Conservation (phyloP, 2,329 filamentous ascomycete species). For the Ophiosphaerella narmari region DNA sequence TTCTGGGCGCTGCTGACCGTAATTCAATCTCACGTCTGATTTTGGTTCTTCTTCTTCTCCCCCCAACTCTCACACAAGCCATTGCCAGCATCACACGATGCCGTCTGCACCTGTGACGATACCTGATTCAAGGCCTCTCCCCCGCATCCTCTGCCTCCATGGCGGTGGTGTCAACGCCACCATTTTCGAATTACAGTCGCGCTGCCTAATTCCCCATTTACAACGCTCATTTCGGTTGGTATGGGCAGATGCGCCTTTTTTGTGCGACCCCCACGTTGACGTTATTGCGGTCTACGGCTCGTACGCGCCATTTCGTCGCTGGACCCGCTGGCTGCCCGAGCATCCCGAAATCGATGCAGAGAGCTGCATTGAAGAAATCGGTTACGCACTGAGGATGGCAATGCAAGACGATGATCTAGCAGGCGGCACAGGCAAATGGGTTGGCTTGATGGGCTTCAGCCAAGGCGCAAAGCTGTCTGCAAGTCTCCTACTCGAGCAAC, state of each 20-base stretch:
- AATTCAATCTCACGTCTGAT: no score
- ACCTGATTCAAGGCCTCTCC: slow-evolving; percentile 46
- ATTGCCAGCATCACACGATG: background rate
- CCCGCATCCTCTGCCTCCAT: slow-evolving; percentile 79
- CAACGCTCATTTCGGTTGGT: slow-evolving; percentile 68
- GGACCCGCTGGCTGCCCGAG: slow-evolving; percentile 66
- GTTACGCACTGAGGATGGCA: slow-evolving; percentile 51
- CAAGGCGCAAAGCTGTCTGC: slow-evolving; percentile 56
- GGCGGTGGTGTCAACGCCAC: slow-evolving; percentile 75
- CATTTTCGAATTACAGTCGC: slow-evolving; percentile 72
- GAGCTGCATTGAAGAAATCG: slow-evolving; percentile 52
- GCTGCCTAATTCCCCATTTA: slow-evolving; percentile 58
- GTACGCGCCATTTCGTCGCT: slow-evolving; percentile 67
- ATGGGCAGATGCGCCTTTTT: slow-evolving; percentile 72
- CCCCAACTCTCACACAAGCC: no score
- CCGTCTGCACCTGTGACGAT: slow-evolving; percentile 23
- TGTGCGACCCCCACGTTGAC: slow-evolving; percentile 64
- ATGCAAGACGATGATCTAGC: slow-evolving; percentile 52
- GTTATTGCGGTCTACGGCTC: slow-evolving; percentile 68
- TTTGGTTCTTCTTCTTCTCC: no score
- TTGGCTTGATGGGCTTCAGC: slow-evolving; percentile 56
- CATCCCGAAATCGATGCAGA: slow-evolving; percentile 60
- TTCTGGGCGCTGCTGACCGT: no score
- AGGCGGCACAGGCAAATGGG: slow-evolving; percentile 52
- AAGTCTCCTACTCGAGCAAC: slow-evolving; percentile 60